Percentiles rank a stretch among this genome's conserved stretches.
Conservation (phyloP, 2,329 filamentous ascomycete species). For the Diaporthe batatas region DNA sequence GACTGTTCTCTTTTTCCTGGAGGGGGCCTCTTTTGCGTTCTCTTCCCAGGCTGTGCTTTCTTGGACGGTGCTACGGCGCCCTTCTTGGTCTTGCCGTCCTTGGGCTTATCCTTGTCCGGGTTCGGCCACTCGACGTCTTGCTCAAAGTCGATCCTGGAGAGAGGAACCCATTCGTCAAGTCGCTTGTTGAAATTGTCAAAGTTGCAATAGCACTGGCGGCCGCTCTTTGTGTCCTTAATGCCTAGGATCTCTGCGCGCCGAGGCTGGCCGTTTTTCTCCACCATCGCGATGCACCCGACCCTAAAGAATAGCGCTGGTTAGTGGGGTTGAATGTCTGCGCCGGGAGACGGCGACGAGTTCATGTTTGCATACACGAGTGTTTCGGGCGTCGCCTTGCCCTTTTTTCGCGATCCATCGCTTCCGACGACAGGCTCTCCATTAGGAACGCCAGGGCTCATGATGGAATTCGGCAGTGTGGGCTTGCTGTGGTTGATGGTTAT, state of each 20-base stretch:
- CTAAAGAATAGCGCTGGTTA: slow-evolving; percentile 45
- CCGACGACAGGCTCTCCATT: slow-evolving; percentile 68
- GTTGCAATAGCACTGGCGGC: slow-evolving; percentile 93
- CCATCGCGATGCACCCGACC: slow-evolving; percentile 72
- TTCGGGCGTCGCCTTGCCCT: slow-evolving; percentile 85
- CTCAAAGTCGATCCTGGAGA: slow-evolving; percentile 84
- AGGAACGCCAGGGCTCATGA: slow-evolving; percentile 67
- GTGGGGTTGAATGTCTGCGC: slow-evolving; percentile 10
- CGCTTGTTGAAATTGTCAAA: slow-evolving; percentile 98
- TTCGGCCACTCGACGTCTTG: slow-evolving; percentile 97
- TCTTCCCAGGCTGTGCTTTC: slow-evolving; percentile 69
- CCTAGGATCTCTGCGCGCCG: slow-evolving; percentile 97
- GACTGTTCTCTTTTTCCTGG: slow-evolving; percentile 69
- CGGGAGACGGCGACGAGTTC: neutral
- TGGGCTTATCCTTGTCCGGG: slow-evolving; percentile 85
- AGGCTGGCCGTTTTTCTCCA: slow-evolving; percentile 80
- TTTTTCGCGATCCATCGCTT: slow-evolving; percentile 72
- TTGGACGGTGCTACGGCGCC: slow-evolving; percentile 68
- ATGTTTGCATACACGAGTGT: slow-evolving; percentile 76
- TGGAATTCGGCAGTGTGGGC: slow-evolving; percentile 49
- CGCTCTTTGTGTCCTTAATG: slow-evolving; percentile 89
- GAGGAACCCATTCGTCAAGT: slow-evolving; percentile 86
- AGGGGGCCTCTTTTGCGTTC: slow-evolving; percentile 65
- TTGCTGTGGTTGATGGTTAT: slow-evolving; percentile 43
- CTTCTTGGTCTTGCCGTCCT: slow-evolving; percentile 82